Conservation (phyloP, 768 basidiomycete species). For the Galerina marginata region DNA sequence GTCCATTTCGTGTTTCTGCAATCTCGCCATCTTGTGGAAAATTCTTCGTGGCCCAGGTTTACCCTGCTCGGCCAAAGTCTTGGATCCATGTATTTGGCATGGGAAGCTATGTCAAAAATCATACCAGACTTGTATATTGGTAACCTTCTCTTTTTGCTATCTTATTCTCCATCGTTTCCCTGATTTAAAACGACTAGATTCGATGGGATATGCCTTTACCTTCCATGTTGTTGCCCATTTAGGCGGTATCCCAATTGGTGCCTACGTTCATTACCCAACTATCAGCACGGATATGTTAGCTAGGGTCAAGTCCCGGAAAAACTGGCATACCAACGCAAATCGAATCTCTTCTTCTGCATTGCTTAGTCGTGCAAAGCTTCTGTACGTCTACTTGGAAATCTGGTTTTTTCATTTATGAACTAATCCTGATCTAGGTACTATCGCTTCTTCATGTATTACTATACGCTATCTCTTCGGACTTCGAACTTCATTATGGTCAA, state of each 20-base stretch:
- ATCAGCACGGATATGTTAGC: constrained; percentile 94
- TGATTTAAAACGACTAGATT: constrained; percentile 58
- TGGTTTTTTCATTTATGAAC: background rate
- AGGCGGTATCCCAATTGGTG: constrained; percentile 73
- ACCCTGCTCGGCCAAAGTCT: constrained; percentile 92
- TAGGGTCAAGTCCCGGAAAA: constrained; percentile 66
- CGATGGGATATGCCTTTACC: constrained; percentile 98
- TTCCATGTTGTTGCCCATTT: constrained; percentile 77
- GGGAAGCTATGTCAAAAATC: constrained; percentile 79
- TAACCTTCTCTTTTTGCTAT: constrained; percentile 35
- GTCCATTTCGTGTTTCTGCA: constrained; percentile 85
- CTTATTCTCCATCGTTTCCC: constrained; percentile 1
- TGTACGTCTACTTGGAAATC: constrained; percentile 43
- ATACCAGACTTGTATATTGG: constrained; percentile 93
- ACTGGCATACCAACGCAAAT: constrained; percentile 67
- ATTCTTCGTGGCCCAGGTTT: constrained; percentile 84
- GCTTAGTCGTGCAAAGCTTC: constrained; percentile 64
- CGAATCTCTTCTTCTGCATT: constrained; percentile 58
- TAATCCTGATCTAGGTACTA: constrained; percentile 71
- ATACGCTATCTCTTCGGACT: constrained; percentile 72
- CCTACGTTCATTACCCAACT: constrained; percentile 96
- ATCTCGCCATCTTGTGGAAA: constrained; percentile 76
- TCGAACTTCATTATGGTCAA: constrained; percentile 91
- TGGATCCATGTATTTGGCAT: constrained; percentile 83
- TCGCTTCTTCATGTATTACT: constrained; percentile 83